Evolutionary conservation across 371 early-diverging fungal species (phyloP).

Genomic region (Batkoa obscura): DNA sequence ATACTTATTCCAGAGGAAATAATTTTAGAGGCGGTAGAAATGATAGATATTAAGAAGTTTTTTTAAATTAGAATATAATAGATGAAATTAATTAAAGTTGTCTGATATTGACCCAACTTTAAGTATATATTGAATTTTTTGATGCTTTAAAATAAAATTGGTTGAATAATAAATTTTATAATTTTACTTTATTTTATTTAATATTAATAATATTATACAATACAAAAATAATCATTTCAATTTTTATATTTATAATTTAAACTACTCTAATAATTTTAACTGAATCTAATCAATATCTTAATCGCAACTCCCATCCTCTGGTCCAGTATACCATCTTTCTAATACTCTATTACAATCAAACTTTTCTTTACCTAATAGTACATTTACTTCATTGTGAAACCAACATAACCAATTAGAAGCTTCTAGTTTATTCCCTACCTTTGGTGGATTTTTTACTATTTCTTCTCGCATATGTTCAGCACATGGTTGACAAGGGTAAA

Average conservation of each 20-base stretch:
- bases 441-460: constrained; percentile 61
- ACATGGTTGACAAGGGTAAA: constrained; percentile 94
- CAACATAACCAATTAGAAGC: constrained; percentile 85
- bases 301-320: constrained; percentile 45
- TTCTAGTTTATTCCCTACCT: constrained; percentile 43
- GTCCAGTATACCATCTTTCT: constrained; percentile 85
- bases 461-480: constrained; percentile 62
- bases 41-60: not conserved
- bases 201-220: no score
- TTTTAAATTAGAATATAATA: no score
- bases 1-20: not conserved
- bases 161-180: no score
- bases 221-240: no score
- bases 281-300: no score
- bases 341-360: constrained; percentile 90
- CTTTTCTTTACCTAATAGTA: constrained; percentile 63
- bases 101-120: no score
- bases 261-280: no score
- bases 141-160: no score
- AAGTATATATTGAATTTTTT: no score
- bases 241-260: no score
- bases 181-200: no score
- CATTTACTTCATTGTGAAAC: constrained; percentile 95
- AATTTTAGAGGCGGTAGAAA: not conserved
- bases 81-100: no score